Conservation (phyloP, 1,284 basidiomycete genomes). For the Ceratobasidium sp. region DNA sequence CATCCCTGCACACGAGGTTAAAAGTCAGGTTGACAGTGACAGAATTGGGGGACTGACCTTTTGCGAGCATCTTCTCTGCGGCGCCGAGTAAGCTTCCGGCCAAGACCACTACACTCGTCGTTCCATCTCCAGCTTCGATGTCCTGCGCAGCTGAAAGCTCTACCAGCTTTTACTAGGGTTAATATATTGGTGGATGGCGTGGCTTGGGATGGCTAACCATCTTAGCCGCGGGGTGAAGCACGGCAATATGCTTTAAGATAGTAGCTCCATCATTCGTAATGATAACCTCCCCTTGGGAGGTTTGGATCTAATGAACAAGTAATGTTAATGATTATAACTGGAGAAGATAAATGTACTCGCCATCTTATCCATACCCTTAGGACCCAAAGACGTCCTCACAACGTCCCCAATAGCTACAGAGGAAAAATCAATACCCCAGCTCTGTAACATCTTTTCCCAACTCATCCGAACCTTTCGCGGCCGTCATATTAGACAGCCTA, state of each 20-base stretch:
- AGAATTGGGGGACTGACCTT: conserved; percentile 62
- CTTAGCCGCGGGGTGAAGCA: conserved; percentile 96
- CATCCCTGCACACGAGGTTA: conserved; percentile 62
- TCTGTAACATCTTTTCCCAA: conserved; percentile 21
- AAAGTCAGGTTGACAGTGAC: neutral
- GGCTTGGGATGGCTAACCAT: conserved; percentile 71
- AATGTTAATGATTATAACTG: neutral
- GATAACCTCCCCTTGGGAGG: conserved; percentile 94
- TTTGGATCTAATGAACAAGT: conserved; percentile 85
- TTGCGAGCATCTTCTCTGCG: conserved; percentile 96
- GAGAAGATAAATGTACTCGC: conserved; percentile 56
- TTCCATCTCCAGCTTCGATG: conserved; percentile 98
- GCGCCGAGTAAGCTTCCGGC: conserved; percentile 93
- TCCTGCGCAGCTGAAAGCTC: conserved; percentile 99
- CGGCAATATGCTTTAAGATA: conserved; percentile 96
- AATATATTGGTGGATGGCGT: conserved; percentile 39
- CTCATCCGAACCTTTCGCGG: conserved; percentile 81
- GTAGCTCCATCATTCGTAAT: conserved; percentile 99
- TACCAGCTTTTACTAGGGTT: conserved; percentile 71
- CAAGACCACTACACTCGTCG: conserved; percentile 97
- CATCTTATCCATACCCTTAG: conserved; percentile 99
- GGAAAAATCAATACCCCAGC: conserved; percentile 41
- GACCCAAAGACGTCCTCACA: conserved; percentile 95
- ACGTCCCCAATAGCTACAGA: conserved; percentile 93
- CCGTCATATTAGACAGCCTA: conserved; percentile 93